phyloP scores from a whole-genome alignment of 2,329 filamentous ascomycete genomes.

The Verticillium albo-atrum region DNA sequence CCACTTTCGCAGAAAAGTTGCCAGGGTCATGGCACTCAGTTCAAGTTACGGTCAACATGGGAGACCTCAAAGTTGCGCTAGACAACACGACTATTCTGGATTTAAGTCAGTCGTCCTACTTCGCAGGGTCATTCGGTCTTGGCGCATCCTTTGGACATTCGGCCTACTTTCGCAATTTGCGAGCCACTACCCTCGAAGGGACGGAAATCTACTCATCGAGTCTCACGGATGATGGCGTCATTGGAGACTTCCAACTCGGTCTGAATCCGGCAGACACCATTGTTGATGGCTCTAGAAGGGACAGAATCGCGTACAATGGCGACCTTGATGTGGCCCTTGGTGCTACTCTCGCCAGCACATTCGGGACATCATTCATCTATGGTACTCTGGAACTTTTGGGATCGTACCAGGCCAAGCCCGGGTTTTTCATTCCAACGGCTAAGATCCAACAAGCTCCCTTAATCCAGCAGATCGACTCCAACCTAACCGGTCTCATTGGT shows the following conservation, averaged over 20 bases:
- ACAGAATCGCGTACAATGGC: conserved; percentile 25
- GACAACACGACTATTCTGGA: conserved; percentile 14
- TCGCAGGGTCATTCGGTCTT: conserved; percentile 24
- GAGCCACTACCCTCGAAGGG: conserved; percentile 3
- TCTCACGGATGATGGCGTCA: conserved; percentile 18
- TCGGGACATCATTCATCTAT: conserved; percentile 17
- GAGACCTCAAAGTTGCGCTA: conserved; percentile 13
- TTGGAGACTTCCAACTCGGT: conserved; percentile 28
- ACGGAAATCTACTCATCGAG: conserved; percentile 16
- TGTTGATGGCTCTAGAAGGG: conserved; percentile 29
- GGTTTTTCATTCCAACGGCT: conserved; percentile 25
- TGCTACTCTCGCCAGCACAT: conserved; percentile 20
- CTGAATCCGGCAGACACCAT: conserved; percentile 24
- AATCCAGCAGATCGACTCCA: conserved; percentile 11
- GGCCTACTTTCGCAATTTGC: conserved; percentile 18
- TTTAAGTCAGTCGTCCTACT: conserved; percentile 19
- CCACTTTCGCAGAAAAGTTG: background rate
- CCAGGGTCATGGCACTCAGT: conserved; percentile 9
- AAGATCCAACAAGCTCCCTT: conserved; percentile 25
- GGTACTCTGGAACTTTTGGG: conserved; percentile 17
- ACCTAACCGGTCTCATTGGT: conserved; percentile 25
- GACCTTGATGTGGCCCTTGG: conserved; percentile 23
- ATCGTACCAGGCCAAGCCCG: conserved; percentile 20
- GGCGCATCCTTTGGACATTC: conserved; percentile 24
- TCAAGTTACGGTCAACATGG: conserved; percentile 11